Evolutionary conservation across 108 stramenopile genomes (phyloP).

Genomic region (Cyclotella atomus): DNA sequence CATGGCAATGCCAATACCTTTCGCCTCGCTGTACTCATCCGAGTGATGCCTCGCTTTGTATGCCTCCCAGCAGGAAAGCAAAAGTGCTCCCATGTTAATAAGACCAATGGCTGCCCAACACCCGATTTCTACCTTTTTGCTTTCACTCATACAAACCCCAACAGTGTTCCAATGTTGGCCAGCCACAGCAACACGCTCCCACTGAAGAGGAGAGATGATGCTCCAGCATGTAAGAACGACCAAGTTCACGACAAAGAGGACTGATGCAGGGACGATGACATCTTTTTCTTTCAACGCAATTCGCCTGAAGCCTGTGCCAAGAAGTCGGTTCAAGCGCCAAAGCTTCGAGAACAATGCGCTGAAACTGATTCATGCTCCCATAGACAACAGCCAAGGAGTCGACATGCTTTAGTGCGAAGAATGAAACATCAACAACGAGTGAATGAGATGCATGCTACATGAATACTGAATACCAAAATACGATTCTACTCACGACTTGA

Average conservation of each 20-base stretch:
- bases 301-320: not conserved
- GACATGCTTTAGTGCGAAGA: conserved; percentile 22
- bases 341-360: conserved; percentile 37
- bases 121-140: not conserved
- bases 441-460: not conserved
- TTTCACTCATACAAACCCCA: not conserved
- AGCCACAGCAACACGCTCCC: conserved; percentile 4
- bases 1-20: conserved; percentile 41
- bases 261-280: conserved; percentile 2
- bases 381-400: conserved; percentile 27
- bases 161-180: conserved; percentile 11
- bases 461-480: not conserved
- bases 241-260: not conserved
- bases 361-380: conserved; percentile 34
- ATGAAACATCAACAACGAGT: too few species aligned
- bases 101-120: conserved; percentile 12
- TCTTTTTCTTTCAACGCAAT: not conserved
- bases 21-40: conserved; percentile 49
- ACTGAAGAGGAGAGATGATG: conserved; percentile 14
- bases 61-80: conserved; percentile 31
- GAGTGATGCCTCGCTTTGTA: conserved; percentile 39
- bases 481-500: not conserved
- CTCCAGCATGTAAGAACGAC: conserved; percentile 20
- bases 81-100: conserved; percentile 26
- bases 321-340: conserved; percentile 37